Evolutionary conservation across 768 basidiomycete genomes (phyloP).

Genomic region (Austroboletus eburneus): DNA sequence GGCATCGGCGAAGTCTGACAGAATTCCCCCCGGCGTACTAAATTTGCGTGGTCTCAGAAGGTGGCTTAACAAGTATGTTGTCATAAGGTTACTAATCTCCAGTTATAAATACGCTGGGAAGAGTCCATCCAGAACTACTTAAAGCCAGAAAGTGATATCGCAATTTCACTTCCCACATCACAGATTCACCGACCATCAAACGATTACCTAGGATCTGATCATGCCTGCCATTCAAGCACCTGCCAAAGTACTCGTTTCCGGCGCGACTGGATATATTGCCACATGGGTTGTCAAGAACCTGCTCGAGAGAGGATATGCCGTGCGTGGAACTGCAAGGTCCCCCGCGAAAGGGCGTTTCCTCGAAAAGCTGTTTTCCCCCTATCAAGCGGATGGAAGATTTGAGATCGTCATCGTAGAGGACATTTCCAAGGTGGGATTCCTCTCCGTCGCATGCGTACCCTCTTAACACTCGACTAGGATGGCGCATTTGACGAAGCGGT

Average conservation of each 20-base stretch:
- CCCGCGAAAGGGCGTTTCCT: conserved; percentile 56
- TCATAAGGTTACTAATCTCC: too few relatives aligned
- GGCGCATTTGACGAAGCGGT: conserved; percentile 79
- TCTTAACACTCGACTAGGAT: conserved; percentile 31
- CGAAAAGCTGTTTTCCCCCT: conserved; percentile 46
- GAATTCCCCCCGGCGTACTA: too few relatives aligned
- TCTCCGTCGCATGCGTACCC: too few relatives aligned
- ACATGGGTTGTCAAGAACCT: conserved; percentile 51
- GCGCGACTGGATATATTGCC: conserved; percentile 25
- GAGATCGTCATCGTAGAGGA: conserved; percentile 68
- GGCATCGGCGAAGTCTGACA: too few relatives aligned
- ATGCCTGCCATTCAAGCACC: conserved; percentile 27
- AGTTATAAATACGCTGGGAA: too few relatives aligned
- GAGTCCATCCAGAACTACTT: too few relatives aligned
- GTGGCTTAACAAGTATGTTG: too few relatives aligned
- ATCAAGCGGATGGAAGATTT: conserved; percentile 46
- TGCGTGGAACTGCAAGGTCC: conserved; percentile 66
- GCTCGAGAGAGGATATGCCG: conserved; percentile 57
- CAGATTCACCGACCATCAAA: too few relatives aligned
- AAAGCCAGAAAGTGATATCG: too few relatives aligned
- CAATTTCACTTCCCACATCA: too few relatives aligned
- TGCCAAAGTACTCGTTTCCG: conserved; percentile 29
- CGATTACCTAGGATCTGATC: too few relatives aligned
- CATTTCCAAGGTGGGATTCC: conserved; percentile 45
- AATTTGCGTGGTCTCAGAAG: too few relatives aligned